phyloP scores from a whole-genome alignment of 805 yeast genomes.

The Wickerhamomyces bovis region DNA sequence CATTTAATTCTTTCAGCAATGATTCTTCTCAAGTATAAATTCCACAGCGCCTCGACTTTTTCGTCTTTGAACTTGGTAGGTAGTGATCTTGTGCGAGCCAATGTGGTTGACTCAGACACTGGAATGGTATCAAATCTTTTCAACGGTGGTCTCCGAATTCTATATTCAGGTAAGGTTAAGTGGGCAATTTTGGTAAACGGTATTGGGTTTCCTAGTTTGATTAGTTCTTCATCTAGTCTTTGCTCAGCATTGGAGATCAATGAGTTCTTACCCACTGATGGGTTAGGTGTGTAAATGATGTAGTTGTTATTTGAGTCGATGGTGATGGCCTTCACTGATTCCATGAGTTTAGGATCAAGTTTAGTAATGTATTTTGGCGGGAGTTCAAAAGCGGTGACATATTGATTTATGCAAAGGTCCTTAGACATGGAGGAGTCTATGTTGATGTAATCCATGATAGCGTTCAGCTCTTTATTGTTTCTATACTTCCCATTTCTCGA shows the following conservation, averaged over 20 bases:
- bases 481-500: conserved; percentile 23
- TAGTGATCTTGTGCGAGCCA: conserved; percentile 18
- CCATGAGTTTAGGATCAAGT: conserved; percentile 10
- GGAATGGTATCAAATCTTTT: conserved; percentile 14
- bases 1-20: conserved; percentile 28
- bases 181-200: conserved; percentile 1
- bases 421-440: conserved; percentile 18
- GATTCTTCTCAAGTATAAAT: conserved; percentile 26
- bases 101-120: conserved; percentile 1
- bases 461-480: conserved; percentile 17
- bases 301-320: conserved; percentile 23
- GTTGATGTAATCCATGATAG: conserved; percentile 18
- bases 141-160: conserved; percentile 7
- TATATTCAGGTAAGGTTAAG: conserved; percentile 6
- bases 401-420: conserved; percentile 18
- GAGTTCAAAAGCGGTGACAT: conserved; percentile 10
- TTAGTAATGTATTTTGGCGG: conserved; percentile 7
- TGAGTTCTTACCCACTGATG: conserved; percentile 17
- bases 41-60: conserved; percentile 25
- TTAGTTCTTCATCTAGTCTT: conserved; percentile 16
- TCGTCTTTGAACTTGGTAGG: conserved; percentile 14
- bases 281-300: conserved; percentile 21
- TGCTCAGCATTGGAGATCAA: conserved; percentile 18
- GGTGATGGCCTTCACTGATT: conserved; percentile 14
- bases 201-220: conserved; percentile 14